These are phyloP conservation scores for Ambispora gerdemannii DNA, from an alignment of 192 early-diverging fungal genomes.

Conservation along the genomic window DNA sequence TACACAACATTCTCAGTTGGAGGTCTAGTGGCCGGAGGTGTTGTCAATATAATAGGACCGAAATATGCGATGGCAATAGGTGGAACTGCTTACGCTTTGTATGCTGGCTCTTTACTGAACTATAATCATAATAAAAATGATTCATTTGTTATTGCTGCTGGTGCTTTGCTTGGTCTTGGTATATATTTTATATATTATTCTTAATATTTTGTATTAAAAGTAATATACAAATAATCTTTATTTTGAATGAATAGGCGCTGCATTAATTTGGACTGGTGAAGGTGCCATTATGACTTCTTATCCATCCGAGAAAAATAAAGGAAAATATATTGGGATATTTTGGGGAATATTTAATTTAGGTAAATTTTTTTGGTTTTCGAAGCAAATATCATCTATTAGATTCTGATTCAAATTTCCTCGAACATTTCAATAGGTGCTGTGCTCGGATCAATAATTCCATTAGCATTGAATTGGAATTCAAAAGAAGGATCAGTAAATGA, in stretches of 20 bases:
- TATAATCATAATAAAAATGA: conserved; percentile 58
- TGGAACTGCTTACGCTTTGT: conserved; percentile 69
- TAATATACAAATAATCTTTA: too few relatives aligned
- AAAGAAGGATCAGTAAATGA: conserved; percentile 49
- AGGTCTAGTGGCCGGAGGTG: conserved; percentile 69
- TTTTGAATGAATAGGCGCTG: conserved; percentile 44
- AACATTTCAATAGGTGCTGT: conserved; percentile 74
- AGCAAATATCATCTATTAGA: too few relatives aligned
- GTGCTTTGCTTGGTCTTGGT: conserved; percentile 75
- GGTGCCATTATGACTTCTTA: conserved; percentile 86
- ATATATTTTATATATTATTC: too few relatives aligned
- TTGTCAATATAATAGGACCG: conserved; percentile 78
- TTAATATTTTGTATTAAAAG: too few relatives aligned
- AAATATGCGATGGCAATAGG: conserved; percentile 66
- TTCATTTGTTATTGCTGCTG: conserved; percentile 67
- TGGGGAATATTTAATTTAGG: conserved; percentile 81
- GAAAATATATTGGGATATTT: conserved; percentile 78
- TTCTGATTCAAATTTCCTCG: too few relatives aligned
- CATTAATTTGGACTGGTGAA: conserved; percentile 72
- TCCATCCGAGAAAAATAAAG: conserved; percentile 77
- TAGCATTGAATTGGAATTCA: conserved; percentile 66
- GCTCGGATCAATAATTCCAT: conserved; percentile 71
- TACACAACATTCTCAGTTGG: conserved; percentile 77
- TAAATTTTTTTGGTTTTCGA: too few relatives aligned
- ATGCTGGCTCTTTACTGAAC: conserved; percentile 73